phyloP scores from a whole-genome alignment of 1,284 basidiomycete species.

The Neonothopanus nambi region DNA sequence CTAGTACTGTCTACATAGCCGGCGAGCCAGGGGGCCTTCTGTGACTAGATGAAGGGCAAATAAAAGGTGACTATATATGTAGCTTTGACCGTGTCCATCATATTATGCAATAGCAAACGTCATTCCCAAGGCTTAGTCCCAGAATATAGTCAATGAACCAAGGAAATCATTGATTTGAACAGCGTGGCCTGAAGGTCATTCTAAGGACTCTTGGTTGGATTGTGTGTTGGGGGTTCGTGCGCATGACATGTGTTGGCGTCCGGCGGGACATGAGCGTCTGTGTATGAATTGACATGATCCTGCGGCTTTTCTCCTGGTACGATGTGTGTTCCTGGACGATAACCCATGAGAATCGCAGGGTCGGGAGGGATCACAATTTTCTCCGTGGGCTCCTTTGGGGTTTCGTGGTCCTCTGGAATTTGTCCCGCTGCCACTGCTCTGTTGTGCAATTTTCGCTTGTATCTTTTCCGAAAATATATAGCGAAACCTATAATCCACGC shows the following conservation, averaged over 20 bases:
- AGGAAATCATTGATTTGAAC: too few species aligned
- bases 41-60: slow-evolving; percentile 49
- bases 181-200: too few species aligned
- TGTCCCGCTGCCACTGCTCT: slow-evolving; percentile 35
- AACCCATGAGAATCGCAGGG: slow-evolving; percentile 58
- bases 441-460: slow-evolving; percentile 39
- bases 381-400: slow-evolving; percentile 32
- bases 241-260: not conserved
- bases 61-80: slow-evolving; percentile 17
- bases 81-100: too few species aligned
- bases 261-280: not conserved
- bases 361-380: slow-evolving; percentile 64
- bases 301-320: slow-evolving; percentile 21
- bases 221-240: too few species aligned
- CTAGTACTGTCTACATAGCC: slow-evolving; percentile 43
- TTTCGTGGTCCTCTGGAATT: slow-evolving; percentile 29
- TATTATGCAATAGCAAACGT: too few species aligned
- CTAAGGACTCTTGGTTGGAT: too few species aligned
- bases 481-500: slow-evolving; percentile 53
- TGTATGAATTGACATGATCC: not conserved
- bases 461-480: slow-evolving; percentile 46
- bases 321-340: slow-evolving; percentile 44
- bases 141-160: too few species aligned
- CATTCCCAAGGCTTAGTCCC: too few species aligned
- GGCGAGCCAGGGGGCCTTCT: slow-evolving; percentile 76